Evolutionary conservation across 2,329 filamentous ascomycete genomes (phyloP).

Genomic region (Emmonsiellopsis sp.): DNA sequence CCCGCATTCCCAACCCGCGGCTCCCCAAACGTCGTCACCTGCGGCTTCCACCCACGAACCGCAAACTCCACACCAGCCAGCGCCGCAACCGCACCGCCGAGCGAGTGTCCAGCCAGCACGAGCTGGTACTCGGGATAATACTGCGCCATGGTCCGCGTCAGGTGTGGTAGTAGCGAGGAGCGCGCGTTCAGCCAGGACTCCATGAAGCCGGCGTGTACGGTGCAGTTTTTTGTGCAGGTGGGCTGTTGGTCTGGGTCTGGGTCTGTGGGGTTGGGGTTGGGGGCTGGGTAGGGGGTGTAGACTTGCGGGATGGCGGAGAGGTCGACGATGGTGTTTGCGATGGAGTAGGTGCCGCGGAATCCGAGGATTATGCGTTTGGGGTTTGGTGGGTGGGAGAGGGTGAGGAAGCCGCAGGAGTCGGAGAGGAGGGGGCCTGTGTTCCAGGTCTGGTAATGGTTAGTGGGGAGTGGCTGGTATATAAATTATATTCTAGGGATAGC

Average conservation of each 20-base stretch:
- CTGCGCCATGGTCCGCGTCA: constrained; percentile 50
- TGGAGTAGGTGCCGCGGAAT: constrained; percentile 89
- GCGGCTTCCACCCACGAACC: constrained; percentile 63
- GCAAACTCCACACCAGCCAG: constrained; percentile 77
- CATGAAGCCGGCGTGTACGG: constrained; percentile 85
- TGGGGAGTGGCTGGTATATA: background rate
- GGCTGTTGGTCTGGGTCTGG: constrained; percentile 23
- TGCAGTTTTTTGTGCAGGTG: constrained; percentile 76
- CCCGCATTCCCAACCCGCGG: constrained; percentile 54
- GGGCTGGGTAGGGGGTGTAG: constrained; percentile 71
- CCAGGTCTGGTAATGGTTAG: constrained; percentile 53
- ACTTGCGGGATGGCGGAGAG: constrained; percentile 81
- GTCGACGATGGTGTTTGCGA: constrained; percentile 85
- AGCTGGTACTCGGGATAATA: constrained; percentile 67
- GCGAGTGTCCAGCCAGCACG: constrained; percentile 77
- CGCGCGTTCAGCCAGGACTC: constrained; percentile 73
- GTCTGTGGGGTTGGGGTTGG: constrained; percentile 34
- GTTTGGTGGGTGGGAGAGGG: constrained; percentile 62
- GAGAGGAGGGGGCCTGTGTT: constrained; percentile 79
- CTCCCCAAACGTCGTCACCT: constrained; percentile 87
- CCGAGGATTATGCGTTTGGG: constrained; percentile 66
- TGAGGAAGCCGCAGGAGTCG: constrained; percentile 91
- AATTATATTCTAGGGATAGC: background rate
- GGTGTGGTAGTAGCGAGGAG: constrained; percentile 55
- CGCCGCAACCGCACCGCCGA: constrained; percentile 85